Percentiles rank a stretch among this genome's conserved stretches.
Evolutionary conservation across 192 early-diverging fungal species (phyloP).

Genomic region (Coemansia sp.): DNA sequence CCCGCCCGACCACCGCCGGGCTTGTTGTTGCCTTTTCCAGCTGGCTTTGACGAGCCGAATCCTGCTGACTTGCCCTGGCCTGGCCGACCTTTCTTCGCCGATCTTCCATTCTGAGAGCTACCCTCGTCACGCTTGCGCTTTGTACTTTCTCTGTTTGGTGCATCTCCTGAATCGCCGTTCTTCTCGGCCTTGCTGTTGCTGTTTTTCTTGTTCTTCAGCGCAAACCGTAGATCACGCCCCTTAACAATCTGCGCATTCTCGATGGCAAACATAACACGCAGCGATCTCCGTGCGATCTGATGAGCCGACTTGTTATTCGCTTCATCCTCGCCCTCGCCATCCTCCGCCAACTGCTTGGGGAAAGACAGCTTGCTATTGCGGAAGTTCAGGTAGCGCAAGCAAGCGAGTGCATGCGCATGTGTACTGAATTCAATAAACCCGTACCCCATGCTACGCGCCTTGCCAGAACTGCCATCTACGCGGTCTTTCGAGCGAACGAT

Average conservation of each 20-base stretch:
- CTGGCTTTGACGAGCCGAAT: not conserved
- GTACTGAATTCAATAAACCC: slow-evolving; percentile 89
- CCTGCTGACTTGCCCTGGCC: slow-evolving; percentile 6
- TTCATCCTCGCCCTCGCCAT: slow-evolving; percentile 15
- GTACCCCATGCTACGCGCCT: slow-evolving; percentile 78
- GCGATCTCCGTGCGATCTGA: slow-evolving; percentile 40
- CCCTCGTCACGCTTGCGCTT: slow-evolving; percentile 1
- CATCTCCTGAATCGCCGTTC: not conserved
- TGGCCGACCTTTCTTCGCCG: slow-evolving; percentile 18
- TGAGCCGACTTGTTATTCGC: slow-evolving; percentile 22
- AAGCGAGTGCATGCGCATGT: slow-evolving; percentile 90
- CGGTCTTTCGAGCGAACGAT: slow-evolving; percentile 76
- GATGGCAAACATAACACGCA: slow-evolving; percentile 82
- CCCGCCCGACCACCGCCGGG: slow-evolving; percentile 1
- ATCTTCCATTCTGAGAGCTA: not conserved
- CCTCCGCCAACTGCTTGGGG: slow-evolving; percentile 53
- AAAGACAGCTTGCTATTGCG: slow-evolving; percentile 63
- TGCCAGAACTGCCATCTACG: slow-evolving; percentile 70
- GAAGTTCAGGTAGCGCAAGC: slow-evolving; percentile 90
- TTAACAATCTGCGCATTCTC: slow-evolving; percentile 84
- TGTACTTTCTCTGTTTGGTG: not conserved
- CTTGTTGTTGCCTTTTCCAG: not conserved
- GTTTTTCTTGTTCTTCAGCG: slow-evolving; percentile 12
- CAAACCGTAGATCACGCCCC: slow-evolving; percentile 58
- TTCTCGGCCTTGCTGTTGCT: slow-evolving; percentile 2